phyloP scores from a whole-genome alignment of 179 eudicot genomes.

The Amaranthus tricolor region DNA sequence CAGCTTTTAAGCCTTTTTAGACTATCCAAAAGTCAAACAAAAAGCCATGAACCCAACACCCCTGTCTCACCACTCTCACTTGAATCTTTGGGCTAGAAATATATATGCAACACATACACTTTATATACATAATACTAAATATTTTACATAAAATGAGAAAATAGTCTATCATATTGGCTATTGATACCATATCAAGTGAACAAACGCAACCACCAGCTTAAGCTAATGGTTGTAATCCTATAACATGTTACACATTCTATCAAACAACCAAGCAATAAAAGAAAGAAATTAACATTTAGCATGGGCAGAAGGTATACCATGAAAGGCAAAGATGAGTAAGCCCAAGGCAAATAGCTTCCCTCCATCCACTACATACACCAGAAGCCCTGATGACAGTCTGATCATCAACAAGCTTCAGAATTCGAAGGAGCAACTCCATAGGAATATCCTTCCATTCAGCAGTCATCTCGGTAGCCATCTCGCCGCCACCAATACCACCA shows the following conservation, averaged over 20 bases:
- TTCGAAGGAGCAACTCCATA: slow-evolving; percentile 77
- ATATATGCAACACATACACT: no score
- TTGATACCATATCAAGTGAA: no score
- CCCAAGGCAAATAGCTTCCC: slow-evolving; percentile 76
- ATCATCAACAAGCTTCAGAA: slow-evolving; percentile 72
- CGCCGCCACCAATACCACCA: slow-evolving; percentile 28
- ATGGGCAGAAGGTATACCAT: slow-evolving; percentile 49
- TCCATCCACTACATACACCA: slow-evolving; percentile 86
- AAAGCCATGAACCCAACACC: no score
- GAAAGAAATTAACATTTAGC: not conserved
- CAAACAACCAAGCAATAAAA: slow-evolving; percentile 1
- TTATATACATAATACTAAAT: no score
- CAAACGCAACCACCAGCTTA: no score
- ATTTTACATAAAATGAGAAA: no score
- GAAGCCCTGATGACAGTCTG: slow-evolving; percentile 69
- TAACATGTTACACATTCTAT: not conserved
- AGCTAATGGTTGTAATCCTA: not conserved
- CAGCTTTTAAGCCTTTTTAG: no score
- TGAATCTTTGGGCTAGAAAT: no score
- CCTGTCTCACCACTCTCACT: no score
- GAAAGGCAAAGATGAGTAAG: slow-evolving; percentile 69
- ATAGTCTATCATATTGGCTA: no score
- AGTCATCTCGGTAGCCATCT: slow-evolving; percentile 33
- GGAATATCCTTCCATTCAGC: slow-evolving; percentile 87
- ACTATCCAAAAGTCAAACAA: no score